Evolutionary conservation across 768 basidiomycete species (phyloP).

Genomic region (Cystoderma amianthinum): DNA sequence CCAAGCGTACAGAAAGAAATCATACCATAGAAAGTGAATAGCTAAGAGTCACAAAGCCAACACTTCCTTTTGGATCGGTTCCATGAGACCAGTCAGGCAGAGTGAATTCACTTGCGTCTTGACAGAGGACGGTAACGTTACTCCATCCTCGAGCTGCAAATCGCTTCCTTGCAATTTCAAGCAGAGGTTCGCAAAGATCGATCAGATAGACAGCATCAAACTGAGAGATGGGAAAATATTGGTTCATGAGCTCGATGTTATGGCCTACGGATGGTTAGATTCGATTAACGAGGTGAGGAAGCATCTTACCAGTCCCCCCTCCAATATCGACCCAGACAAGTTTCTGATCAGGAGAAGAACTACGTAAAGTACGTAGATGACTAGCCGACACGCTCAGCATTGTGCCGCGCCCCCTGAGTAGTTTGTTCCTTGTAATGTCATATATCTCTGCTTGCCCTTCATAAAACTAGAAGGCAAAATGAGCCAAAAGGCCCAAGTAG

Average conservation of each 20-base stretch:
- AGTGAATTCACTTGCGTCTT: constrained; percentile 63
- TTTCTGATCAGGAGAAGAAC: constrained; percentile 29
- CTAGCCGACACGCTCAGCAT: constrained; percentile 64
- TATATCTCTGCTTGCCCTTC: constrained; percentile 66
- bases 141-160: constrained; percentile 64
- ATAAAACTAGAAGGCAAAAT: constrained; percentile 40
- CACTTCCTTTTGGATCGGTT: constrained; percentile 44
- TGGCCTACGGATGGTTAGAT: constrained; percentile 12
- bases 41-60: constrained; percentile 47
- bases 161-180: constrained; percentile 63
- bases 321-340: constrained; percentile 78
- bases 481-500: background rate
- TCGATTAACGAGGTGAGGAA: background rate
- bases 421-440: constrained; percentile 53
- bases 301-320: constrained; percentile 52
- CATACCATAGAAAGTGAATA: constrained; percentile 52
- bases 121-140: constrained; percentile 65
- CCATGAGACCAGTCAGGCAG: constrained; percentile 52
- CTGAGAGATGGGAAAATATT: constrained; percentile 43
- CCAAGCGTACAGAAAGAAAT: constrained; percentile 1
- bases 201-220: constrained; percentile 69
- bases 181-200: constrained; percentile 66
- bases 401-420: constrained; percentile 65
- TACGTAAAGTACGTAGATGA: constrained; percentile 46
- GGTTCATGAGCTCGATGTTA: constrained; percentile 72